Percentiles rank a stretch among this genome's conserved stretches.
phyloP scores from a whole-genome alignment of 2,329 filamentous ascomycete species.

The Didymella lethalis region DNA sequence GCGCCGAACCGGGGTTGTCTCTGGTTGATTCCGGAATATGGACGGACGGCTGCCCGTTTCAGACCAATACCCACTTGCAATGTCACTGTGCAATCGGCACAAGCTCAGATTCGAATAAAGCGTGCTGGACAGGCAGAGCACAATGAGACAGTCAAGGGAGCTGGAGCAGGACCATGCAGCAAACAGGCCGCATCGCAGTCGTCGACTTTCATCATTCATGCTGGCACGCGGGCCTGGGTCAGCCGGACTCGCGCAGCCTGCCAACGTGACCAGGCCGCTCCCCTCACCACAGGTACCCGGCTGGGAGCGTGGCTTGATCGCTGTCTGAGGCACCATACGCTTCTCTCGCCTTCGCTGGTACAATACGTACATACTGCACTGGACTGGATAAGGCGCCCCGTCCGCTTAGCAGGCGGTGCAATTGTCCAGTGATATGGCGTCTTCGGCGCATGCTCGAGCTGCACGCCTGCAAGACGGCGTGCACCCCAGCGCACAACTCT shows the following conservation, averaged over 20 bases:
- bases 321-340: conserved; percentile 22
- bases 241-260: conserved; percentile 17
- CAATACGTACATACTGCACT: background rate
- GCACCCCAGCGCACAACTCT: conserved; percentile 8
- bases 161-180: background rate
- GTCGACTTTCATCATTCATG: conserved; percentile 15
- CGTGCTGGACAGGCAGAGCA: background rate
- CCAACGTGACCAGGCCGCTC: conserved; percentile 29
- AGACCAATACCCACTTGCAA: conserved; percentile 17
- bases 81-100: conserved; percentile 14
- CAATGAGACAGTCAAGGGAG: background rate
- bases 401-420: conserved; percentile 5
- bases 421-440: conserved; percentile 15
- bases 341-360: conserved; percentile 19
- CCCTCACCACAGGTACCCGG: conserved; percentile 23
- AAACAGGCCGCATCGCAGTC: background rate
- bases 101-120: background rate
- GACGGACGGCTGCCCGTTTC: conserved; percentile 12
- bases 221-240: conserved; percentile 16
- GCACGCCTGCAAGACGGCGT: conserved; percentile 1
- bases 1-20: conserved; percentile 32
- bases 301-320: conserved; percentile 24
- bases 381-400: conserved; percentile 15
- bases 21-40: conserved; percentile 14
- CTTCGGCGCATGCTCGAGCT: conserved; percentile 20